These are phyloP conservation scores for Moricandia moricandioides DNA, from an alignment of 345 rosid genomes.

Conservation along the genomic window DNA sequence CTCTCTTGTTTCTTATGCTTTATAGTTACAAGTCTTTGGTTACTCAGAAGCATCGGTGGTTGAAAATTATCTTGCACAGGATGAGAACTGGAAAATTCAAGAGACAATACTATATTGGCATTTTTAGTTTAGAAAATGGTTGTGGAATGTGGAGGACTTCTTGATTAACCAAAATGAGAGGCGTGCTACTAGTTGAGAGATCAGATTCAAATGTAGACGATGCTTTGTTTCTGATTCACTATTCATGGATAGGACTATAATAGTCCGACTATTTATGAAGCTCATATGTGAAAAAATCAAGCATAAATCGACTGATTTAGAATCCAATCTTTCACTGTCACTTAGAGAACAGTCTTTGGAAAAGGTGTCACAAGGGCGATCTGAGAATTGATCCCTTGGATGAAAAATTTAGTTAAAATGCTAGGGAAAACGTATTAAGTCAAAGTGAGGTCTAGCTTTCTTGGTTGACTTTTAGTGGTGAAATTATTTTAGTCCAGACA, in stretches of 20 bases:
- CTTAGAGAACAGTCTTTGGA: too few species aligned
- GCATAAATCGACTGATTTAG: neutral
- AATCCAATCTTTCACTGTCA: neutral
- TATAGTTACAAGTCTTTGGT: neutral
- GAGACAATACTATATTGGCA: too few species aligned
- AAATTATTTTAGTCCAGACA: neutral
- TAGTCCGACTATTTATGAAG: too few species aligned
- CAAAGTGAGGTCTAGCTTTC: too few species aligned
- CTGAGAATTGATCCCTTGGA: too few species aligned
- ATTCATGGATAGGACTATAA: neutral
- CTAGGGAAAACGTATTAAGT: too few species aligned
- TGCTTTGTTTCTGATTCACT: neutral
- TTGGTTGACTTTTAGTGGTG: too few species aligned
- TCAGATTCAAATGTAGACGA: neutral
- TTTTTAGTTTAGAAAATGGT: too few species aligned
- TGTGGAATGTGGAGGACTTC: neutral
- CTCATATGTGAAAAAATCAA: neutral
- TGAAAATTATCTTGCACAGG: conserved; percentile 41
- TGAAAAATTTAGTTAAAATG: too few species aligned
- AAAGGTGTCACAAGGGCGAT: too few species aligned
- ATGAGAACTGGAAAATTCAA: conserved; percentile 50
- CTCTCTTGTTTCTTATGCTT: neutral
- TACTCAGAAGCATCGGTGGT: neutral
- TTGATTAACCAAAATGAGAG: neutral
- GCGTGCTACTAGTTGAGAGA: neutral